Conservation (phyloP, 2,329 filamentous ascomycete species). For the Fusarium neocosmosporiellum region DNA sequence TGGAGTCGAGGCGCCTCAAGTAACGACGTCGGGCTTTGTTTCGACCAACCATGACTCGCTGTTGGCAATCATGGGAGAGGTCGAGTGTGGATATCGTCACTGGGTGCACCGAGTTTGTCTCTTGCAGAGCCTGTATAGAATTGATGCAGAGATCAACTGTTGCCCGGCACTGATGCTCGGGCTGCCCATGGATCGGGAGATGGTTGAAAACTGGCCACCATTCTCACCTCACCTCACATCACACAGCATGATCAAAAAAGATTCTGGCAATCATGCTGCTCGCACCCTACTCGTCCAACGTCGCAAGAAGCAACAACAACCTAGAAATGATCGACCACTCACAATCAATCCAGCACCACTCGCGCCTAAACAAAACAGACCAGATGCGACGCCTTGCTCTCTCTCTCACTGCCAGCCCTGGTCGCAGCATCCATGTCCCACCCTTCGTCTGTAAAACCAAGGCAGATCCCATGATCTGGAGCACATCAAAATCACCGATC, state of each 20-base stretch:
- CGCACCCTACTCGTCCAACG: constrained; percentile 12
- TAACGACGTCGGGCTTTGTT: constrained; percentile 17
- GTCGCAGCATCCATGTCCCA: constrained; percentile 8
- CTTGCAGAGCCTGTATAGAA: not conserved
- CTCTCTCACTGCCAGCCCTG: constrained; percentile 15
- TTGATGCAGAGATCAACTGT: not conserved
- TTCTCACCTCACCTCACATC: constrained; percentile 5
- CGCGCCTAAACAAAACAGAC: constrained; percentile 25
- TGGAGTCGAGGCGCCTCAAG: constrained; percentile 6
- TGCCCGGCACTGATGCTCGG: not conserved
- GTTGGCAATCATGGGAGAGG: constrained; percentile 6
- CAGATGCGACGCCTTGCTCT: constrained; percentile 2
- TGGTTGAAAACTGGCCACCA: constrained; percentile 5
- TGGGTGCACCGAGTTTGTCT: not conserved
- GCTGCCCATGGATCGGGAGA: not conserved
- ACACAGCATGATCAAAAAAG: constrained; percentile 1
- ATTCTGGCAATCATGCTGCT: not conserved
- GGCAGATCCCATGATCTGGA: constrained; percentile 35
- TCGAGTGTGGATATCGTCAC: constrained; percentile 2
- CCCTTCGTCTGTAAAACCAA: constrained; percentile 19
- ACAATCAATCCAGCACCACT: constrained; percentile 15
- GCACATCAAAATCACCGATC: constrained; percentile 7
- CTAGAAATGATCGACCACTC: constrained; percentile 30
- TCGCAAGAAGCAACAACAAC: constrained; percentile 29
- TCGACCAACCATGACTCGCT: constrained; percentile 31